A percentile compares a stretch with the other conserved stretches of the same genome.
These are phyloP conservation scores for Talinum fruticosum DNA, from an alignment of 148 eudicot species.

Conservation along the genomic window DNA sequence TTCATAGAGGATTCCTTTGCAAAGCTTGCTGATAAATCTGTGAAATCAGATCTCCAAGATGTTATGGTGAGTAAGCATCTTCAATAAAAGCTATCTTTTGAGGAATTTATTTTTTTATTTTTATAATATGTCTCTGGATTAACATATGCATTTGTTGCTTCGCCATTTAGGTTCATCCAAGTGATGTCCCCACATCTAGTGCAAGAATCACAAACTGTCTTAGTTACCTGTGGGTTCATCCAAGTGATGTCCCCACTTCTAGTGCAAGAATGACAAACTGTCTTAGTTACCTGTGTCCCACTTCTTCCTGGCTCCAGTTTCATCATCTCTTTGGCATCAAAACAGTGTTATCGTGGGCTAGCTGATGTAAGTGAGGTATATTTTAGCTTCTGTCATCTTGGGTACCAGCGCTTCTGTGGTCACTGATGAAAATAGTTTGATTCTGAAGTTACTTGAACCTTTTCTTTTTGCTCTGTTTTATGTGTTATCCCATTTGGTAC, in stretches of 20 bases:
- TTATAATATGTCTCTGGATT: not conserved
- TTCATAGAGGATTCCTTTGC: conserved; percentile 10
- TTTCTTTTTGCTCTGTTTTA: not conserved
- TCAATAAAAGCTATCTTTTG: conserved; percentile 10
- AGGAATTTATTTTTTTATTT: not conserved
- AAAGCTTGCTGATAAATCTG: conserved; percentile 59
- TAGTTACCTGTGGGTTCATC: too few species aligned
- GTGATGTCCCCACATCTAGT: too few species aligned
- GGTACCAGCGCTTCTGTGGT: not conserved
- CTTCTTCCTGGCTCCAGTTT: conserved; percentile 71
- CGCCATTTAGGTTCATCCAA: conserved; percentile 59
- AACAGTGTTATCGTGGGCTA: conserved; percentile 15
- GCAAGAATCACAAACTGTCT: too few species aligned
- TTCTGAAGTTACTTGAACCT: not conserved
- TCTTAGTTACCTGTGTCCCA: conserved; percentile 72
- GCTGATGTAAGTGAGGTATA: conserved; percentile 39
- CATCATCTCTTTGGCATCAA: conserved; percentile 39
- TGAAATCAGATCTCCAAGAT: conserved; percentile 59
- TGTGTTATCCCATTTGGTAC: too few species aligned
- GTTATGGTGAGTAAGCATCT: conserved; percentile 40
- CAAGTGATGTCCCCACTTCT: too few species aligned
- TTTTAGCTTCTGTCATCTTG: conserved; percentile 5
- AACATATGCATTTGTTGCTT: conserved; percentile 13
- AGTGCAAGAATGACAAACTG: conserved; percentile 70
- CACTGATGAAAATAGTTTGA: not conserved